Percentiles rank a stretch among this genome's conserved stretches.
phyloP scores from a whole-genome alignment of 176 grass and related monocot genomes.

The Raddia guianensis region DNA sequence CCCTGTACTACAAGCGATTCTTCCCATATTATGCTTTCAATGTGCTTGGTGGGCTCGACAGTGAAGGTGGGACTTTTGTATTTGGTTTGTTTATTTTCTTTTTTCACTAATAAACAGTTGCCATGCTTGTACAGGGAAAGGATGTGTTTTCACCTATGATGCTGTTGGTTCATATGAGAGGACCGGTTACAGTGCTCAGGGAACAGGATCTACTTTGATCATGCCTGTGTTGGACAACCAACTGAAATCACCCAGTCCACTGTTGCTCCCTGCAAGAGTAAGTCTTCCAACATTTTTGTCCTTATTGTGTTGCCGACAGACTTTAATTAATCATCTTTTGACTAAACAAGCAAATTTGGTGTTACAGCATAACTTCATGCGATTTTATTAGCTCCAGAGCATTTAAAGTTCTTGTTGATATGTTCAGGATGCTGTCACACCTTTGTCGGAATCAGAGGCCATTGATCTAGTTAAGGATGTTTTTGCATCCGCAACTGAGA shows the following conservation, averaged over 20 bases:
- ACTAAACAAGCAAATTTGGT: background rate
- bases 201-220: constrained; percentile 76
- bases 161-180: constrained; percentile 96
- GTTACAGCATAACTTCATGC: no score
- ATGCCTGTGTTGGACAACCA: constrained; percentile 96
- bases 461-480: constrained; percentile 97
- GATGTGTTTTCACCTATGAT: constrained; percentile 94
- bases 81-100: background rate
- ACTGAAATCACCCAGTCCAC: constrained; percentile 87
- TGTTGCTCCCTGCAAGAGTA: constrained; percentile 82
- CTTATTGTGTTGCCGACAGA: background rate
- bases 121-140: constrained; percentile 64
- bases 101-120: background rate
- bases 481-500: constrained; percentile 97
- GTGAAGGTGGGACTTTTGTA: constrained; percentile 56
- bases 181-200: constrained; percentile 88
- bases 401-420: constrained; percentile 30
- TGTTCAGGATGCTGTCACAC: constrained; percentile 90
- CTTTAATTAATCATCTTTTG: no score
- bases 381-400: background rate
- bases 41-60: constrained; percentile 91
- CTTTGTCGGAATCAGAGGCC: constrained; percentile 81
- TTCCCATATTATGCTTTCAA: constrained; percentile 99
- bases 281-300: constrained; percentile 20
- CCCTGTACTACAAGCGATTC: constrained; percentile 95